phyloP scores from a whole-genome alignment of 192 early-diverging fungal species.

The Diversispora epigaea region DNA sequence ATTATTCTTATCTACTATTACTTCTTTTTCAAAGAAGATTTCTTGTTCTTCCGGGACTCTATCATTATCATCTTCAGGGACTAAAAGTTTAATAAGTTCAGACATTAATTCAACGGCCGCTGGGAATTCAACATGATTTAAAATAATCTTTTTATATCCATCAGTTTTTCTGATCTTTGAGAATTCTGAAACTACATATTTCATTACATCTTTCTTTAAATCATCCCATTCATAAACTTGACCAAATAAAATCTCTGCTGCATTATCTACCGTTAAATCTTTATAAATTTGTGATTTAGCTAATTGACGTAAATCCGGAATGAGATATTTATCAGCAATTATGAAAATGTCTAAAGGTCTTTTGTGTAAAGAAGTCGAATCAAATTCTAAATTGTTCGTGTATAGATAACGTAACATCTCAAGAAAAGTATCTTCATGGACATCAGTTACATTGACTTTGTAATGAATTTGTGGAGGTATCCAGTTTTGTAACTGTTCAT shows the following conservation, averaged over 20 bases:
- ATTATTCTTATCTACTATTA: too few species aligned
- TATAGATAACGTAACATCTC: conserved; percentile 17
- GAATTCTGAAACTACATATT: neutral
- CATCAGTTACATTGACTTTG: conserved; percentile 10
- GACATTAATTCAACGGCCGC: neutral
- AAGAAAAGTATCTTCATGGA: neutral
- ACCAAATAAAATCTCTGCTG: conserved; percentile 15
- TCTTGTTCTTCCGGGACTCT: neutral
- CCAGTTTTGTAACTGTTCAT: neutral
- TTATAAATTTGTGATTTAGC: conserved; percentile 21
- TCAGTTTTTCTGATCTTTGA: neutral
- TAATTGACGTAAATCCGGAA: conserved; percentile 20
- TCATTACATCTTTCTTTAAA: conserved; percentile 18
- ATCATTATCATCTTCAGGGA: neutral
- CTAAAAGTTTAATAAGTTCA: neutral
- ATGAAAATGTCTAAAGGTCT: conserved; percentile 6
- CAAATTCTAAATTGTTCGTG: conserved; percentile 34
- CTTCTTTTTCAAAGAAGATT: too few species aligned
- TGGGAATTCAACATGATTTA: neutral
- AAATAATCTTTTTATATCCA: neutral
- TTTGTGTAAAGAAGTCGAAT: neutral
- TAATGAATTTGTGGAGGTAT: conserved; percentile 8
- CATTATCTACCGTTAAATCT: conserved; percentile 23
- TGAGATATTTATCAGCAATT: conserved; percentile 25
- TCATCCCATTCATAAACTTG: conserved; percentile 6